Base-by-base conservation (phyloP, 352 stramenopile genomes). In the Pythium aristosporum region DNA sequence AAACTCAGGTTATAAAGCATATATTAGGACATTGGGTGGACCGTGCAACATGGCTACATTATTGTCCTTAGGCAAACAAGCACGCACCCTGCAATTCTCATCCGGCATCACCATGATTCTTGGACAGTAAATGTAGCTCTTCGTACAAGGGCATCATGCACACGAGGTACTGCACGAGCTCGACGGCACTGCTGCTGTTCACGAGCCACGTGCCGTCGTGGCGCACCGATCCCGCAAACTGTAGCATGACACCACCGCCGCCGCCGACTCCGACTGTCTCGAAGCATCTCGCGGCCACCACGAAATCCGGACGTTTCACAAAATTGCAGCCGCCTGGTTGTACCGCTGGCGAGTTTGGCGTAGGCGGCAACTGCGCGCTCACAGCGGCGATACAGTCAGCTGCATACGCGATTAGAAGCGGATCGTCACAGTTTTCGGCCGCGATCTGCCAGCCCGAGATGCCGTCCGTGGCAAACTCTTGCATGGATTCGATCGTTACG, bases 151-250 rank as follows among this genome's bases (percentile, higher is more conserved):
- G 77, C 50, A 90, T 51, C 51, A 78, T 69, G 13, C 67, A 69
- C 18, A 77, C 74, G 23, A 92, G 73, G 42, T 86, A 76, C 47
- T 88, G 80, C 9, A 88, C 53, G n/a, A 90, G 57, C 16, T 84
- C 63, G 28, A 85, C 68, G 11, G 69, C 64, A 67, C 21, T 80
- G 67, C 18, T 64, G 15, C 23, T 49, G 61, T 61, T 61, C 20
- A 71, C 21, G 12, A 59, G 57, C n/a, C 61, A 51, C n/a, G 74
- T 41, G 3, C 51, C 53, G n/a, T 79, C 69, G 56, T 85, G 81
- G 13, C 59, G 58, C 18, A 67, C 61, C 0, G 73, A 81, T 2
- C 79, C 80, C 9, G 71, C 78, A 32, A 90, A 30, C 1, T 82
- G 28, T 5, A 88, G 48, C 13, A 72, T 56, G 1, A 79, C 70